Evolutionary conservation across 2,329 filamentous ascomycete genomes (phyloP), one percentile per base, ranked within the genome.

Genomic region (Diaporthe eres): DNA sequence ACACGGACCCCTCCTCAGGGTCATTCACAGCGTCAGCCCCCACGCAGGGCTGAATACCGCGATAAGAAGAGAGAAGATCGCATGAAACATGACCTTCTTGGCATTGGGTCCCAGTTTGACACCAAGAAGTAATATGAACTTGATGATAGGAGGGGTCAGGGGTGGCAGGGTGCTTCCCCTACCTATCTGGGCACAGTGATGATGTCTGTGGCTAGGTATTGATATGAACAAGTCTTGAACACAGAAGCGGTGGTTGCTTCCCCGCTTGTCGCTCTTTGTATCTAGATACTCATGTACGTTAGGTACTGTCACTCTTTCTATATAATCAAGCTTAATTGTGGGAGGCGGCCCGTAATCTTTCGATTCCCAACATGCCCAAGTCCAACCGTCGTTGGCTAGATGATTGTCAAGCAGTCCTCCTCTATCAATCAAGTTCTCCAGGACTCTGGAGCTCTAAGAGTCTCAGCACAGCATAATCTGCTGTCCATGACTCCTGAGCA

Each of bases 21-120:
- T 28, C 44, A 37, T 31, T 3, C 19, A 15, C 28, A n/a, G 0
- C 1, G 19, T 31, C 63, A 25, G 44, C 1, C 2, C 1, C 12
- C 47, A 39, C 15, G 15, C 15, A 17, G 15, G 2, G 13, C 1
- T 13, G 4, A 53, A 19, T 2, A 42, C 1, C 15, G 17, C 22
- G n/a, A 1, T 2, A 19, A 37, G 3, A 39, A 15, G 28, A 68
- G 19, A 13, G 7, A 53, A 51, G 47, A 68, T 1, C 28, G 63
- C 12, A 68, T 68, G n/a, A 68, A 51, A 19, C 47, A 68, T 2
- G 63, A 68, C 22, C 44, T 68, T 34, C 28, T 68, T 22, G 31
- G 63, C 9, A 19, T 51, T 34, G 47, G 63, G 13, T n/a, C 63
- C 7, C 63, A 37, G 6, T 68, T 68, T 10, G 9, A 28, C 0